Evolutionary conservation across 2,329 filamentous ascomycete species (phyloP).

Genomic region (Fonsecaea nubica): DNA sequence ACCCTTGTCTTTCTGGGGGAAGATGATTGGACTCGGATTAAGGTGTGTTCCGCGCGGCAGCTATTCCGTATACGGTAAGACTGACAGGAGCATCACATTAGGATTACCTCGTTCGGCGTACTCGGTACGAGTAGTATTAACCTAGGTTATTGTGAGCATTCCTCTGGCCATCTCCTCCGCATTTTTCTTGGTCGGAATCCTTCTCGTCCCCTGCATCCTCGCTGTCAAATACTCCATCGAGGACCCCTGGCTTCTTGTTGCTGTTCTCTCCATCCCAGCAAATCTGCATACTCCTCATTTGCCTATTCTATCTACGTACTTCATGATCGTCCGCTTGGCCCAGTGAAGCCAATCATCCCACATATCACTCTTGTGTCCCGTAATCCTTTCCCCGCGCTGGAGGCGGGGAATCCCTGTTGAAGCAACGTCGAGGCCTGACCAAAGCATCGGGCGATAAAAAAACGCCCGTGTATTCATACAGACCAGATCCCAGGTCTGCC

Average conservation of each 20-base stretch:
- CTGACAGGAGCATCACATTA: neutral
- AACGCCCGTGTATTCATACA: neutral
- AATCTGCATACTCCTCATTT: slow-evolving; percentile 30
- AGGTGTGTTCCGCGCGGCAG: slow-evolving; percentile 22
- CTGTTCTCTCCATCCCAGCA: slow-evolving; percentile 6
- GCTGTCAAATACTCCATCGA: slow-evolving; percentile 17
- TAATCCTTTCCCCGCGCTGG: slow-evolving; percentile 22
- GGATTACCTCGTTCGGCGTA: neutral
- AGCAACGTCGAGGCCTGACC: slow-evolving; percentile 12
- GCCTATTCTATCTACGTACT: slow-evolving; percentile 5
- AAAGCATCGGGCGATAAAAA: slow-evolving; percentile 15
- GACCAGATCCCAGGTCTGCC: slow-evolving; percentile 12
- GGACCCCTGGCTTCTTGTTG: slow-evolving; percentile 5
- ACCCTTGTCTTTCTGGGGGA: neutral
- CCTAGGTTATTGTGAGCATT: too few species aligned
- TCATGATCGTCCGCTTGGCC: slow-evolving; percentile 8
- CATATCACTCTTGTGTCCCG: slow-evolving; percentile 5
- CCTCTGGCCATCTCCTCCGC: neutral
- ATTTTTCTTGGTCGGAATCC: slow-evolving; percentile 3
- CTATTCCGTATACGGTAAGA: slow-evolving; percentile 5
- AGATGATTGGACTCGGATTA: slow-evolving; percentile 17
- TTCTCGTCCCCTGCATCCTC: slow-evolving; percentile 14
- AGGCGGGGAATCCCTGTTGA: slow-evolving; percentile 31
- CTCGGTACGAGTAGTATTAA: too few species aligned
- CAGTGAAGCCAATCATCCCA: slow-evolving; percentile 17